A percentile compares a stretch with the other conserved stretches of the same genome.
phyloP scores from a whole-genome alignment of 176 grass and related monocot species.

The Alopecurus myosuroides region DNA sequence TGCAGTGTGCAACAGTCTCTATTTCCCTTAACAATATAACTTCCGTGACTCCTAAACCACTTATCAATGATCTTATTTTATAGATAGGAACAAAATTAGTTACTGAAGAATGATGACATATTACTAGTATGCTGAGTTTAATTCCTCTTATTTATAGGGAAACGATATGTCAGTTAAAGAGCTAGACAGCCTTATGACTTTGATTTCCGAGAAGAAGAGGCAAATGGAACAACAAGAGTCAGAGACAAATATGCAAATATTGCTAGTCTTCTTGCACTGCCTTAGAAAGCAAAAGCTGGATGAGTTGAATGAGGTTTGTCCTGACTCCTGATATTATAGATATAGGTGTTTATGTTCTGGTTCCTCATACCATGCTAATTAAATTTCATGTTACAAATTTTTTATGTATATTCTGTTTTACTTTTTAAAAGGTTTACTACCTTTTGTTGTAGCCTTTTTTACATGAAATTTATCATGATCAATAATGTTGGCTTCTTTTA shows the following conservation, averaged over 20 bases:
- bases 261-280: constrained; percentile 89
- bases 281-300: constrained; percentile 97
- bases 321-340: neutral
- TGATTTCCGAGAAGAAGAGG: constrained; percentile 88
- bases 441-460: neutral
- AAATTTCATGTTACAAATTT: neutral
- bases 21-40: neutral
- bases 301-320: constrained; percentile 88
- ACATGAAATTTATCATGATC: neutral
- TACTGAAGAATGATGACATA: neutral
- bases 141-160: constrained; percentile 57
- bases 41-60: neutral
- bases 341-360: neutral
- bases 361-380: neutral
- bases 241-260: constrained; percentile 99
- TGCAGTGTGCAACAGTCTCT: neutral
- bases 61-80: neutral
- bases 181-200: constrained; percentile 69
- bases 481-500: constrained; percentile 1
- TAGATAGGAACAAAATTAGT: neutral
- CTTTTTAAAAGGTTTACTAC: neutral
- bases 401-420: neutral
- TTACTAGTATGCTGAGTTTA: constrained; percentile 11
- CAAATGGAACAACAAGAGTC: constrained; percentile 98
- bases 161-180: constrained; percentile 85